Conservation (phyloP, 2,329 filamentous ascomycete species). For the Lecanicillium sp. region DNA sequence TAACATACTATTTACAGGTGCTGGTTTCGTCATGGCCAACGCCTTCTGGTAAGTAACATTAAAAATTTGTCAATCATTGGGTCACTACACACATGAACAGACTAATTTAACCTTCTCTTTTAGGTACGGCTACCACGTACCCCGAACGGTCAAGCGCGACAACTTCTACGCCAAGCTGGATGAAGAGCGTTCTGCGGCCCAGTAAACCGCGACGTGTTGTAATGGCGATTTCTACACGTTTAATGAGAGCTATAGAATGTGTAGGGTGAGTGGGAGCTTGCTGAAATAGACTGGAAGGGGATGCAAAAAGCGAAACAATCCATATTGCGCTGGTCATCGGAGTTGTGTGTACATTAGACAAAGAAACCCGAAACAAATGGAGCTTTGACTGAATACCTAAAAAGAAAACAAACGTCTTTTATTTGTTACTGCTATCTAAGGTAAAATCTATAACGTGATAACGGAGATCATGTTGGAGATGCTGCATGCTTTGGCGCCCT, state of each 20-base stretch:
- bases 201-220: conserved; percentile 1
- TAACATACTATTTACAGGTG: conserved; percentile 29
- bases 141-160: conserved; percentile 50
- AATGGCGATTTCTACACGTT: not conserved
- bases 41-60: conserved; percentile 42
- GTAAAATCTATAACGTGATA: too few relatives aligned
- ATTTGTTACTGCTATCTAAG: not conserved
- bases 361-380: conserved; percentile 5
- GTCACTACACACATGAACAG: not conserved
- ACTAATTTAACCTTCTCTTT: conserved; percentile 8
- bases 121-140: conserved; percentile 57
- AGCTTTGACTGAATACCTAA: not conserved
- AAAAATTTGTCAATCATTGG: not conserved
- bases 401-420: not conserved
- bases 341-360: conserved; percentile 8
- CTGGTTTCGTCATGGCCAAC: conserved; percentile 47
- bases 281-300: conserved; percentile 3
- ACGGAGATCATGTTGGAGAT: too few relatives aligned
- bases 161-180: conserved; percentile 51
- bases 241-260: not conserved
- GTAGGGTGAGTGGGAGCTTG: not conserved
- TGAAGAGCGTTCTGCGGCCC: conserved; percentile 37
- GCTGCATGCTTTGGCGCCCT: too few relatives aligned
- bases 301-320: not conserved
- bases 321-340: conserved; percentile 4